phyloP scores from a whole-genome alignment of 2,329 filamentous ascomycete species.

The Botrytis galanthina region DNA sequence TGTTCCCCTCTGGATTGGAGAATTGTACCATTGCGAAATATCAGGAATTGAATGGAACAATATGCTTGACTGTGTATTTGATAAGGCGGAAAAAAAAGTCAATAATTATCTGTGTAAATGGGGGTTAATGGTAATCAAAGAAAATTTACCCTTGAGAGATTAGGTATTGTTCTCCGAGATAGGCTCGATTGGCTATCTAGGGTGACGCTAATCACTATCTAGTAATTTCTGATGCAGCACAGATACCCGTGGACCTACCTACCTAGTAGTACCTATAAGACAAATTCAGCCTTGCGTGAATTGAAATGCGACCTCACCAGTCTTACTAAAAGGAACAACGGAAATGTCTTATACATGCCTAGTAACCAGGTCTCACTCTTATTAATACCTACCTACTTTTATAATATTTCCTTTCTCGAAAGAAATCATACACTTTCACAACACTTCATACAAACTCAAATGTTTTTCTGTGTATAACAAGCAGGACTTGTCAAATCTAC shows the following conservation, averaged over 20 bases:
- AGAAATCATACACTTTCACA: too few relatives aligned
- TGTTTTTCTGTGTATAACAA: background rate
- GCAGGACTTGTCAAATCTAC: background rate
- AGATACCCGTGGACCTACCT: background rate
- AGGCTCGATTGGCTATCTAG: background rate
- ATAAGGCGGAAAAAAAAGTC: background rate
- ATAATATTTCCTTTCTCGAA: background rate
- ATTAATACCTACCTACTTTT: background rate
- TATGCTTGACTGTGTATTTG: background rate
- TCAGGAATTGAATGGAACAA: background rate
- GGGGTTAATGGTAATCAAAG: slow-evolving; percentile 5
- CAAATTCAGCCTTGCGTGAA: background rate
- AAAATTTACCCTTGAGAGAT: slow-evolving; percentile 3
- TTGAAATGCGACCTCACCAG: background rate
- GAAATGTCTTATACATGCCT: background rate
- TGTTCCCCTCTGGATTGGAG: slow-evolving; percentile 21
- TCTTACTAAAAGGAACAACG: background rate
- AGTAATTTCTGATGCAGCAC: background rate
- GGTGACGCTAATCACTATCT: background rate
- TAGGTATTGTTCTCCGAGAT: background rate
- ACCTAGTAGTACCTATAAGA: too few relatives aligned
- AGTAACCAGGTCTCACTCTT: background rate
- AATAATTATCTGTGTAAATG: background rate
- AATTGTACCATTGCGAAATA: slow-evolving; percentile 32
- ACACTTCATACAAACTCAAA: background rate